Conservation (phyloP, 805 yeast species). For the Diddensiella caesifluorescens region DNA sequence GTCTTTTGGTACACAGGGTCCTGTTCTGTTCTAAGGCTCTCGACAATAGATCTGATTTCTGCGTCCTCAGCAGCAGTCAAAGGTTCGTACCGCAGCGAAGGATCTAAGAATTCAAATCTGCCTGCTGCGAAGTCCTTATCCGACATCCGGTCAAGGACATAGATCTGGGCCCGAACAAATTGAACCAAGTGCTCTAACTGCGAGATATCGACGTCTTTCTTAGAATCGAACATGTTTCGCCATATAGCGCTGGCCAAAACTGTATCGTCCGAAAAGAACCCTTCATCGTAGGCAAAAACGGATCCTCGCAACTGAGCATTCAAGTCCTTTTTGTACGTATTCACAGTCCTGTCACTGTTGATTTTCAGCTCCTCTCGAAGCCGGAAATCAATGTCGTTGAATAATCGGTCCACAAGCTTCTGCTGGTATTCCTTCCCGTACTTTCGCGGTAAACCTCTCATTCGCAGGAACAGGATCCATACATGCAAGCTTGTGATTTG, state of each 20-base stretch:
- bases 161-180: conserved; percentile 83
- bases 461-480: conserved; percentile 90
- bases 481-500: conserved; percentile 86
- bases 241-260: conserved; percentile 40
- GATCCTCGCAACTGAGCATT: conserved; percentile 86
- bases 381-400: conserved; percentile 83
- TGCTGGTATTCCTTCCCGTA: conserved; percentile 88
- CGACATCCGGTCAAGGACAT: conserved; percentile 75
- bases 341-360: conserved; percentile 72
- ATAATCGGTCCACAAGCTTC: conserved; percentile 80
- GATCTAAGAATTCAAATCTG: conserved; percentile 75
- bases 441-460: conserved; percentile 93
- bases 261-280: conserved; percentile 57
- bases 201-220: conserved; percentile 70
- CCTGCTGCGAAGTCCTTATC: conserved; percentile 95
- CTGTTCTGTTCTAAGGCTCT: conserved; percentile 5
- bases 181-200: conserved; percentile 86
- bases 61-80: conserved; percentile 38
- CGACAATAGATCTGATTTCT: conserved; percentile 13
- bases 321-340: conserved; percentile 82
- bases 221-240: conserved; percentile 86
- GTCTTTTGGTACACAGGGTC: conserved; percentile 9
- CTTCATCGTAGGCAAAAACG: conserved; percentile 90
- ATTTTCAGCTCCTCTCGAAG: conserved; percentile 84
- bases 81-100: conserved; percentile 70